phyloP scores from a whole-genome alignment of 2,329 filamentous ascomycete genomes.

The Tolypocladium cylindrosporum region DNA sequence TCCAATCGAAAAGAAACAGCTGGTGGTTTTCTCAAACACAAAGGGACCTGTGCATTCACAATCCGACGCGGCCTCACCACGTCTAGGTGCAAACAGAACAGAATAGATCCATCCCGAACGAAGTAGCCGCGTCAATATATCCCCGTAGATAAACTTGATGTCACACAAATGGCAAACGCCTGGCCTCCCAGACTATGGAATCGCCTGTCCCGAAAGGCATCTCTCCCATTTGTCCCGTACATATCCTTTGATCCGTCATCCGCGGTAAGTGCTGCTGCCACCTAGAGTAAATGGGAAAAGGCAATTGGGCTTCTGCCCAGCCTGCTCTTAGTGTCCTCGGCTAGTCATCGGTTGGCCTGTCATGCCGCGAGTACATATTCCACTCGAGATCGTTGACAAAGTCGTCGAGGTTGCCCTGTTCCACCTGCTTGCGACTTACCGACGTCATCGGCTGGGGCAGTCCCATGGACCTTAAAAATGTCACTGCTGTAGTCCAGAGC shows the following conservation, averaged over 20 bases:
- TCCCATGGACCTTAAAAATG: conserved; percentile 55
- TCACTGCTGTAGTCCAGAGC: conserved; percentile 34
- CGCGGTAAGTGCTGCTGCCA: neutral
- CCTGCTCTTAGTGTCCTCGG: neutral
- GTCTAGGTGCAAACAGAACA: too few relatives aligned
- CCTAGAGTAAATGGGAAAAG: neutral
- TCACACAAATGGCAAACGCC: neutral
- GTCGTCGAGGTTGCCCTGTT: conserved; percentile 48
- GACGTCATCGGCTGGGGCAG: conserved; percentile 50
- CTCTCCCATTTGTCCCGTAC: neutral
- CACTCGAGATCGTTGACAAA: conserved; percentile 48
- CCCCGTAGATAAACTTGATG: neutral
- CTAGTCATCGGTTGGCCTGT: conserved; percentile 33
- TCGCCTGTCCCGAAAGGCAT: neutral
- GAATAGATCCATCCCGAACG: neutral
- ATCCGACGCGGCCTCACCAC: too few relatives aligned
- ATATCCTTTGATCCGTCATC: neutral
- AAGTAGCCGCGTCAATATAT: neutral
- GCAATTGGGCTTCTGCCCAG: neutral
- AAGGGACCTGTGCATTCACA: too few relatives aligned
- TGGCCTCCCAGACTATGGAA: neutral
- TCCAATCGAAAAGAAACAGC: neutral
- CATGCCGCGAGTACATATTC: conserved; percentile 52
- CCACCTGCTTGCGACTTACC: conserved; percentile 49
- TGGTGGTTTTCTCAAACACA: neutral